Conservation (phyloP, 2,329 filamentous ascomycete species). For the Aureobasidium sp. region DNA sequence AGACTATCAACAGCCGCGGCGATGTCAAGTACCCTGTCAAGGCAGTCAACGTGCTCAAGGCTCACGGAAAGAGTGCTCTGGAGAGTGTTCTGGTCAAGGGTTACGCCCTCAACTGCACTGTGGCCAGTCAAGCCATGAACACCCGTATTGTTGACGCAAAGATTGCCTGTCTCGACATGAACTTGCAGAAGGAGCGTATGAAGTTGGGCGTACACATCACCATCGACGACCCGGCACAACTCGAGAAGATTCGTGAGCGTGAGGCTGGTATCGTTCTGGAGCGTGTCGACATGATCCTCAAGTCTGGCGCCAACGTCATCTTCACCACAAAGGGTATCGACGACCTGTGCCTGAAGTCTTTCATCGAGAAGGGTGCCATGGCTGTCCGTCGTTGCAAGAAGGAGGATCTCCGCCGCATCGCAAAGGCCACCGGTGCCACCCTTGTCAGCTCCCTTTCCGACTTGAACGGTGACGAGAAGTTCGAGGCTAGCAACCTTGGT, state of each 20-base stretch:
- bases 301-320: slow-evolving; percentile 92
- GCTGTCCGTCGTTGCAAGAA: slow-evolving; percentile 96
- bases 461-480: slow-evolving; percentile 94
- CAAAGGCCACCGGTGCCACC: slow-evolving; percentile 89
- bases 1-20: slow-evolving; percentile 80
- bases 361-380: slow-evolving; percentile 92
- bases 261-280: slow-evolving; percentile 92
- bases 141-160: slow-evolving; percentile 89
- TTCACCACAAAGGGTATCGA: slow-evolving; percentile 98
- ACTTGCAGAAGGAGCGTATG: slow-evolving; percentile 98
- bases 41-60: slow-evolving; percentile 97
- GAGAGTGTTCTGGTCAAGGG: slow-evolving; percentile 92
- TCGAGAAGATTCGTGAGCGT: slow-evolving; percentile 92
- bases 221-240: slow-evolving; percentile 90
- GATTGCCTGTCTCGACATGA: slow-evolving; percentile 96
- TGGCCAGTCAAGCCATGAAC: slow-evolving; percentile 96
- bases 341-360: slow-evolving; percentile 87
- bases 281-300: slow-evolving; percentile 92
- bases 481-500: slow-evolving; percentile 82
- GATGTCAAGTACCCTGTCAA: slow-evolving; percentile 98
- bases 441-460: slow-evolving; percentile 90
- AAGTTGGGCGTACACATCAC: slow-evolving; percentile 98
- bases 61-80: slow-evolving; percentile 83
- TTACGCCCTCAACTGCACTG: slow-evolving; percentile 96
- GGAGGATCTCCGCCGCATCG: slow-evolving; percentile 92